These are phyloP conservation scores for Prunus kanzakura DNA, from an alignment of 306 rosid genomes.

Conservation along the genomic window DNA sequence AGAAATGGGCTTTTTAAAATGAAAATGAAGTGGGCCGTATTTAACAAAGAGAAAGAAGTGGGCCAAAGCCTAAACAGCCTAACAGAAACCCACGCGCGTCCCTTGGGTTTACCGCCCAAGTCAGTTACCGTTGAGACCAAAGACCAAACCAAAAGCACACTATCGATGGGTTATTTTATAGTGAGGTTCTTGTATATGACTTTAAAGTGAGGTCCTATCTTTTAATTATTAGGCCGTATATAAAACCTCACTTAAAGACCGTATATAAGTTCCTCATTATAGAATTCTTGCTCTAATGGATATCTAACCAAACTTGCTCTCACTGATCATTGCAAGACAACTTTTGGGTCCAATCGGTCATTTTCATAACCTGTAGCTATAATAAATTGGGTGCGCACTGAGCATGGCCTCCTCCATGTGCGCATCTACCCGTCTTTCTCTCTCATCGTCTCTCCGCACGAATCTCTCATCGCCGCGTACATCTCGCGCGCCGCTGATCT, in stretches of 20 bases:
- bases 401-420: constrained; percentile 25
- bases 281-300: neutral
- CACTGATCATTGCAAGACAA: neutral
- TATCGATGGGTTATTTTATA: too few relatives aligned
- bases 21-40: neutral
- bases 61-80: neutral
- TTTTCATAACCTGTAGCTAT: neutral
- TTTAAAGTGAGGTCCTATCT: too few relatives aligned
- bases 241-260: too few relatives aligned
- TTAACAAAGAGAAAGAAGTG: neutral
- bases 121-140: neutral
- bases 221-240: too few relatives aligned
- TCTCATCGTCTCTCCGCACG: constrained; percentile 28
- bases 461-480: constrained; percentile 14
- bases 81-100: neutral
- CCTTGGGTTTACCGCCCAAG: neutral
- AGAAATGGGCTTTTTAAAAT: neutral
- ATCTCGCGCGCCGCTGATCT: constrained; percentile 19
- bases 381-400: neutral
- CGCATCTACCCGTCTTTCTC: constrained; percentile 17
- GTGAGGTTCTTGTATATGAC: too few relatives aligned
- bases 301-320: too few relatives aligned
- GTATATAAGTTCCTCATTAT: too few relatives aligned
- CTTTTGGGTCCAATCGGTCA: neutral
- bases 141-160: too few relatives aligned